A percentile compares a stretch with the other conserved stretches of the same genome.
Conservation (phyloP, 495 filamentous ascomycete genomes). For the Filosporella fistucella region DNA sequence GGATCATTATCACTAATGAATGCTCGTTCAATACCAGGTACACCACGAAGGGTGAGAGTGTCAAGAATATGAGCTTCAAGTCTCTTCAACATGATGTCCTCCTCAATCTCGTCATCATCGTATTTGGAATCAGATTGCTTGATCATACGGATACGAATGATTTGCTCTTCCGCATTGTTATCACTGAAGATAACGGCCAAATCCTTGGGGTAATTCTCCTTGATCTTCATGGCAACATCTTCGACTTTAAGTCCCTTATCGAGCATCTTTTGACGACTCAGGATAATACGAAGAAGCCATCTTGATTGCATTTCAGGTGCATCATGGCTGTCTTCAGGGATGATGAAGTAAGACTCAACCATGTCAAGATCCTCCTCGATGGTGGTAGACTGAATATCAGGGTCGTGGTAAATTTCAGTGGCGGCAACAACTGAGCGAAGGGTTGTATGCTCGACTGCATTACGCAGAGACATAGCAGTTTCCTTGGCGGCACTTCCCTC, state of each 20-base stretch:
- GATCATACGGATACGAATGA: slow-evolving; percentile 88
- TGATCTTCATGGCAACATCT: slow-evolving; percentile 86
- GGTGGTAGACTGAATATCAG: slow-evolving; percentile 76
- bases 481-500: slow-evolving; percentile 61
- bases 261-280: slow-evolving; percentile 87
- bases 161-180: slow-evolving; percentile 93
- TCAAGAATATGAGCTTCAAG: slow-evolving; percentile 89
- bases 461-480: slow-evolving; percentile 79
- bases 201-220: slow-evolving; percentile 80
- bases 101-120: slow-evolving; percentile 74
- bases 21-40: slow-evolving; percentile 79
- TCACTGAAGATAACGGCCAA: slow-evolving; percentile 94
- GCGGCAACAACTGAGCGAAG: slow-evolving; percentile 84
- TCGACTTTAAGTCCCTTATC: slow-evolving; percentile 91
- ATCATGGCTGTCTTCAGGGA: slow-evolving; percentile 76
- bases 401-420: slow-evolving; percentile 97
- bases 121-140: slow-evolving; percentile 62
- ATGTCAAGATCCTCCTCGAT: slow-evolving; percentile 89
- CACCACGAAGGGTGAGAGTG: slow-evolving; percentile 82
- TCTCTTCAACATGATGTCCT: slow-evolving; percentile 85
- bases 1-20: slow-evolving; percentile 86
- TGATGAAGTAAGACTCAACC: slow-evolving; percentile 94
- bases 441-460: slow-evolving; percentile 90
- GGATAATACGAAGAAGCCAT: slow-evolving; percentile 92
- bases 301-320: slow-evolving; percentile 75